phyloP scores from a whole-genome alignment of 108 stramenopile genomes.

The Nitzschia putrida region DNA sequence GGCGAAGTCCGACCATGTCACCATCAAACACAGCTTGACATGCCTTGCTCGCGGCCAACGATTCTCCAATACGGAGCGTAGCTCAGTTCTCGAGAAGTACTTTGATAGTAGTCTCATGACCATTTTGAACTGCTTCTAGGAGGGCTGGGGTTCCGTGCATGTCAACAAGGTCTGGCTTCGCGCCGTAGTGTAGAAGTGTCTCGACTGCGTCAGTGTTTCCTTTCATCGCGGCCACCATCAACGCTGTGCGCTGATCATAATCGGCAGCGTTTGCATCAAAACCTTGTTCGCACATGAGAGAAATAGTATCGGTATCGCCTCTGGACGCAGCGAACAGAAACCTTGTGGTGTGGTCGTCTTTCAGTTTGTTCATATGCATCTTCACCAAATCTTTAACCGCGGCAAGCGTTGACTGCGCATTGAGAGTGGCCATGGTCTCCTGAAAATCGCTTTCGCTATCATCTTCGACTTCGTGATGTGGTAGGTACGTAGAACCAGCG shows the following conservation, averaged over 20 bases:
- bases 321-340: conserved; percentile 67
- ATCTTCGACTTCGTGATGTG: not conserved
- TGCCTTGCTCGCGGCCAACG: conserved; percentile 37
- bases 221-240: conserved; percentile 73
- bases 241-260: conserved; percentile 64
- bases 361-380: conserved; percentile 59
- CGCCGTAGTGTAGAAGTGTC: conserved; percentile 46
- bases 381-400: conserved; percentile 50
- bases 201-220: conserved; percentile 58
- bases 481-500: conserved; percentile 2
- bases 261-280: conserved; percentile 68
- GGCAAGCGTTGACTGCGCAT: conserved; percentile 20
- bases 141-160: conserved; percentile 63
- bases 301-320: conserved; percentile 57
- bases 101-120: conserved; percentile 44
- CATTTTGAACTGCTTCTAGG: conserved; percentile 58
- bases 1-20: conserved; percentile 38
- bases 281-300: conserved; percentile 62
- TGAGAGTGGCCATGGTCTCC: conserved; percentile 10
- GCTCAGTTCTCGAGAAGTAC: conserved; percentile 40
- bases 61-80: conserved; percentile 37
- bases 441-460: conserved; percentile 11
- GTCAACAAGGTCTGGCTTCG: conserved; percentile 58
- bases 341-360: conserved; percentile 64
- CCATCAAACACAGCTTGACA: conserved; percentile 61